Base-by-base conservation (phyloP, 768 basidiomycete genomes). In the Leccinum longicurvipes region DNA sequence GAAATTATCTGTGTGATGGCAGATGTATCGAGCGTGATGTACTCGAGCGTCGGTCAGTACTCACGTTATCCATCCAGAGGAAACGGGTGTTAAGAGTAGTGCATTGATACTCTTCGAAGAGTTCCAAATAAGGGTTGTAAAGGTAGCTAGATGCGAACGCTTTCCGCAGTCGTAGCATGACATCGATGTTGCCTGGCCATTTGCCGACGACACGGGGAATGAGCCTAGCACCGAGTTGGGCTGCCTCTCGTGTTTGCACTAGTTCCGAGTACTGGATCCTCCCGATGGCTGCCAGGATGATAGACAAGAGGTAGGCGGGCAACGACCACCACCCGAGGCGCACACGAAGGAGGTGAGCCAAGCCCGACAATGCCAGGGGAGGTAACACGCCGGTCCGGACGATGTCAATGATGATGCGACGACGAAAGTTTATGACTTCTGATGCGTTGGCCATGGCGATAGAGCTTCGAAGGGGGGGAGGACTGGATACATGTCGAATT, bases 121-220 rank as follows among this genome's bases (percentile, higher is more conserved):
- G 75, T 23, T 80, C 74, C n/a, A 81, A 75, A 58, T 87, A 87
- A 4, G 82, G 82, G 52, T 85, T 81, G 45, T 81, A 77, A 14
- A 84, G 73, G 66, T 89, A 89, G 62, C 78, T 78, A 21, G 77
- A 81, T 59, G 80, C 77, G 67, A 82, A 80, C 0, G 81, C 79
- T 21, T 73, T 72, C 61, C 80, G 75, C 74, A 85, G 79, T 52
- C 70, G 74, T 47, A 87, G 63, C 54, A 87, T 76, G 47, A 89
- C 68, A 62, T 91, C 88, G 61, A 89, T 72, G 65, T 89, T 89
- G n/a, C 88, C 88, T 4, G 86, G 87, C 85, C 85, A 87, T 72
- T 80, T 84, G 7, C 87, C 87, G 17, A 79, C 73, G 15, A 88
- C 81, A 19, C 77, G 72, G 4, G 84, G 84, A 47, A 86, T 81